These are phyloP conservation scores for Jamesozyma hellenica DNA, from an alignment of 805 yeast species.

Conservation along the genomic window DNA sequence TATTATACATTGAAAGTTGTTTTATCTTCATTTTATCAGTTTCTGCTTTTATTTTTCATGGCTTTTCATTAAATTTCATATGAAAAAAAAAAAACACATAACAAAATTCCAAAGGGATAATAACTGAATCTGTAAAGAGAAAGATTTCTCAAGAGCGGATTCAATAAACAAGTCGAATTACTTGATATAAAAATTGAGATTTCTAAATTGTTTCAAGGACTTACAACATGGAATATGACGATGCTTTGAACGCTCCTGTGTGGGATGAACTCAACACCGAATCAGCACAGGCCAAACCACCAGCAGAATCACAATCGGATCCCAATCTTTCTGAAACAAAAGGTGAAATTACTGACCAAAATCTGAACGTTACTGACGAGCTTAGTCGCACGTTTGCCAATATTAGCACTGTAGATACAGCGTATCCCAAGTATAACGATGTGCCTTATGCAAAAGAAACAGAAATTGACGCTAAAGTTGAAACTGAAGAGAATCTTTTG, in stretches of 20 bases:
- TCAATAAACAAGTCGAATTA: too few species aligned
- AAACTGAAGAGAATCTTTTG: conserved; percentile 3
- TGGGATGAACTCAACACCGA: conserved; percentile 25
- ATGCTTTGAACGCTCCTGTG: conserved; percentile 26
- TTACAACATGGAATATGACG: conserved; percentile 21
- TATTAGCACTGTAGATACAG: conserved; percentile 1
- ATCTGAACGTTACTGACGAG: conserved; percentile 3
- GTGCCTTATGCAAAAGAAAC: conserved; percentile 8
- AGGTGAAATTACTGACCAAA: too few species aligned
- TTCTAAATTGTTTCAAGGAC: too few species aligned
- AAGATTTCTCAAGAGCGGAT: too few species aligned
- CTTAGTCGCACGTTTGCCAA: conserved; percentile 14
- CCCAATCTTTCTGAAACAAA: background rate
- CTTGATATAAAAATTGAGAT: too few species aligned
- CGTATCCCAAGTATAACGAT: conserved; percentile 8
- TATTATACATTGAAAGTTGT: too few species aligned
- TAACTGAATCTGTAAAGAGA: too few species aligned
- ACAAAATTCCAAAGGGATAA: too few species aligned
- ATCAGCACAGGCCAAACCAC: background rate
- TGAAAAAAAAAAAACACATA: too few species aligned
- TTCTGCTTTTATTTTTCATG: too few species aligned
- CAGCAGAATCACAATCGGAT: background rate
- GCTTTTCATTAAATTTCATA: too few species aligned
- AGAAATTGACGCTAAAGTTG: conserved; percentile 6
- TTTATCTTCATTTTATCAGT: too few species aligned